Base-by-base conservation (phyloP, 305 asterid species). In the Fraxinus baroniana region DNA sequence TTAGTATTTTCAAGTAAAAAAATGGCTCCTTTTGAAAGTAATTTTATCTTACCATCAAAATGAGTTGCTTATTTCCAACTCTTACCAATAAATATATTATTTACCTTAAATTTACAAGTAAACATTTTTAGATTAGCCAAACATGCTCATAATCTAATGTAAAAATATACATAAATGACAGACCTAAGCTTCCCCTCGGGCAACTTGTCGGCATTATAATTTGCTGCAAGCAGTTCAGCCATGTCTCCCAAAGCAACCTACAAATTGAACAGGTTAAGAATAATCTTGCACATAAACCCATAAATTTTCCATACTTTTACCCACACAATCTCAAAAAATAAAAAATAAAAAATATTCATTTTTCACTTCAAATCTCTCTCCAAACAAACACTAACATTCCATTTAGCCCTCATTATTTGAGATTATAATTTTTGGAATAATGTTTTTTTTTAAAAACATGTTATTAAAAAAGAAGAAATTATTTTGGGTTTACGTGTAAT, bases 171-270 rank as follows among this genome's bases (percentile, higher is more conserved):
- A 77, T 2, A 44, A 60, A 76, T 28, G 35, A 44, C 24, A 74
- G 44, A 95, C 99, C 99, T 95, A 36, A 95, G 97, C 89, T 92
- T 95, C 83, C 97, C 95, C 28, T 81, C 71, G 17, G 97, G 97
- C 86, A 95, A 89, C 84, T 91, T 92, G 93, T 93, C 95, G 1
- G 97, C 98, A 70, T 89, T 5, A 71, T 85, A 92, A 80, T 94
- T 81, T 74, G 97, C 88, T n/a, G 82, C 46, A 32, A 32, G 82
- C 60, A 94, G 88, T 89, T 94, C 99, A 83, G 92, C 95, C 97
- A 95, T 95, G 88, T 95, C 97, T 26, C 99, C 98, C 46, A 95
- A 89, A 74, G 99, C 97, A 88, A 95, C 99, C 99, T 95, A 88
- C 18, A 78, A 84, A 84, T 78, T 20, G 79, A 81, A 68, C 62